phyloP scores from a whole-genome alignment of 768 basidiomycete species.

The Tylopilus cervinicoccineus region DNA sequence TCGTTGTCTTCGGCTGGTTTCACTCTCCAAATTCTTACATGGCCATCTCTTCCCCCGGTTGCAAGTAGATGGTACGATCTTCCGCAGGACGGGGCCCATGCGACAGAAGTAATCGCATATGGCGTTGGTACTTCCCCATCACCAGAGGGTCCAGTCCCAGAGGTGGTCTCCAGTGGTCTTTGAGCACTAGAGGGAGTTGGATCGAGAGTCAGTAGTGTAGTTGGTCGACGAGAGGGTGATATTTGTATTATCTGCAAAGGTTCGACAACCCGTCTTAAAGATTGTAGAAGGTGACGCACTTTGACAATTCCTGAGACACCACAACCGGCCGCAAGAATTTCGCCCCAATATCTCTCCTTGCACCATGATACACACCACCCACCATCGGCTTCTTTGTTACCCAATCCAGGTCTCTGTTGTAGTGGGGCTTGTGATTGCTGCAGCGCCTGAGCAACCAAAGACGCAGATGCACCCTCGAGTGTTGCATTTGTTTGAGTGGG shows the following conservation, averaged over 20 bases:
- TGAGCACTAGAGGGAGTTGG: constrained; percentile 34
- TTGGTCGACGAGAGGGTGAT: constrained; percentile 62
- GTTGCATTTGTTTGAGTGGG: constrained; percentile 61
- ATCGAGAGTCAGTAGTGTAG: constrained; percentile 53
- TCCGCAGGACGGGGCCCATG: constrained; percentile 95
- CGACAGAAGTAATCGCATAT: constrained; percentile 73
- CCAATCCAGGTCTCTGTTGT: constrained; percentile 41
- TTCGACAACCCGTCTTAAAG: constrained; percentile 1
- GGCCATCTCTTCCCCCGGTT: constrained; percentile 83
- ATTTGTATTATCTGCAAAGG: constrained; percentile 65
- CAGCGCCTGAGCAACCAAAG: constrained; percentile 60
- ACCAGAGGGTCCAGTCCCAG: constrained; percentile 17
- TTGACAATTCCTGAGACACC: constrained; percentile 75
- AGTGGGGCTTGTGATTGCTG: constrained; percentile 44
- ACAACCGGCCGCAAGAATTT: constrained; percentile 73
- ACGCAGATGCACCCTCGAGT: constrained; percentile 52
- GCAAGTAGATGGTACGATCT: constrained; percentile 93
- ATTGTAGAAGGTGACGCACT: constrained; percentile 37
- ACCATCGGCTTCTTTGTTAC: constrained; percentile 79
- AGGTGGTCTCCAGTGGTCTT: constrained; percentile 20
- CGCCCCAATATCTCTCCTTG: constrained; percentile 94
- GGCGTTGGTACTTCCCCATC: constrained; percentile 39
- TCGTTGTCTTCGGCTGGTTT: constrained; percentile 50
- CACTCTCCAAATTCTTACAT: constrained; percentile 87
- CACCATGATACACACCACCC: constrained; percentile 97